Percentiles rank a stretch among this genome's conserved stretches.
These are phyloP conservation scores for Linanthus parryae DNA, from an alignment of 148 eudicot genomes.

Conservation along the genomic window DNA sequence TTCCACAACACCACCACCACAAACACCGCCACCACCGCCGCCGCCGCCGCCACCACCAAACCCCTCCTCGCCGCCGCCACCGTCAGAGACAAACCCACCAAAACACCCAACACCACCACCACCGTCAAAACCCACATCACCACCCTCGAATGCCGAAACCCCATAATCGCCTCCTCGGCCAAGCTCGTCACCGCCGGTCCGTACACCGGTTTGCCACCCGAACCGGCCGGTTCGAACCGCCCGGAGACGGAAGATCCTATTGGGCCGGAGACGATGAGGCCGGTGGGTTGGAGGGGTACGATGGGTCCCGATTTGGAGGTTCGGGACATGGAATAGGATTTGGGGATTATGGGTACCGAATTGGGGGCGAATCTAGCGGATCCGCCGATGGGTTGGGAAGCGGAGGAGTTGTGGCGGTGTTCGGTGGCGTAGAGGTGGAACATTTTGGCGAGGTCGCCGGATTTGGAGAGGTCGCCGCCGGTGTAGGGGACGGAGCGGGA, in stretches of 20 bases:
- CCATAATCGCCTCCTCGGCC: slow-evolving; percentile 43
- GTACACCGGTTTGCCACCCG: slow-evolving; percentile 35
- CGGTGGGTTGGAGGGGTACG: slow-evolving; percentile 61
- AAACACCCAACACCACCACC: slow-evolving; percentile 61
- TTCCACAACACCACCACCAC: slow-evolving; percentile 53
- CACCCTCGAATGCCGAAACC: slow-evolving; percentile 54
- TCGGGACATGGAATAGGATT: slow-evolving; percentile 47
- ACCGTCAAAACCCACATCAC: slow-evolving; percentile 76
- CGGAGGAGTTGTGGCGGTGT: slow-evolving; percentile 22
- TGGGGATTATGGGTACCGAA: slow-evolving; percentile 33
- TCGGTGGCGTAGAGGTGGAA: slow-evolving; percentile 45
- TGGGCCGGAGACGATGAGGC: slow-evolving; percentile 83
- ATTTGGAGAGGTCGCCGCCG: slow-evolving; percentile 73
- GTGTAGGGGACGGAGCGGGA: slow-evolving; percentile 70
- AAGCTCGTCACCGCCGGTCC: slow-evolving; percentile 75
- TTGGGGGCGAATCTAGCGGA: slow-evolving; percentile 66
- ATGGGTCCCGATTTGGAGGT: slow-evolving; percentile 57
- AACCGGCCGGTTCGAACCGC: slow-evolving; percentile 24
- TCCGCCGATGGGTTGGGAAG: slow-evolving; percentile 43
- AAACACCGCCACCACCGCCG: slow-evolving; percentile 35
- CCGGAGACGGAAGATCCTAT: slow-evolving; percentile 36
- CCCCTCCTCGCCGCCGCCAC: slow-evolving; percentile 65
- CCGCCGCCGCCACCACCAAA: slow-evolving; percentile 52
- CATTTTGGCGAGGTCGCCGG: slow-evolving; percentile 91
- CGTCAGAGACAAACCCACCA: slow-evolving; percentile 67